Evolutionary conservation across 352 stramenopile species (phyloP), one percentile per base, ranked within the genome.

Genomic region (Elongisporangium anandrum): DNA sequence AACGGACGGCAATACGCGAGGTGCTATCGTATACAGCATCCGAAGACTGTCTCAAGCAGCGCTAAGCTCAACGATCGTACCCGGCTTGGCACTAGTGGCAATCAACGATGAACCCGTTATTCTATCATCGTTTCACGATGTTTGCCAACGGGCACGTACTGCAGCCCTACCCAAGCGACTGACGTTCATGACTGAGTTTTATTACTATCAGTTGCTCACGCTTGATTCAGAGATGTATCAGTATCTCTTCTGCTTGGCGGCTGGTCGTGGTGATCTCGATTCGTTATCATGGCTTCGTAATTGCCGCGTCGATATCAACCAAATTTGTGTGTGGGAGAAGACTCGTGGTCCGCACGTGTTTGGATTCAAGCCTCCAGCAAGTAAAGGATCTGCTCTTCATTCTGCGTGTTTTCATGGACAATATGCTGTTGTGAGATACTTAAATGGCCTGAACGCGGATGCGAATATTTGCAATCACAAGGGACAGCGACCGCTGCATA

Each of bases 71-170:
- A 62, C 78, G 4, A 88, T 95, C 39, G 61, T 85, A 5, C 77
- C 85, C 23, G 85, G 85, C 4, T 63, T 94, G 0, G 88, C 86
- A 3, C 64, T 95, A 21, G 85, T 95, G 52, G 85, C 82, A 1
- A 85, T 95, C 55, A 95, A 95, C 45, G 79, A 90, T 26, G 81
- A 90, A 39, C 81, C 86, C 5, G 87, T 95, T 29, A 77, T 93
- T 21, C 60, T 84, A 0, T 91, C 91, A 79, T 65, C 87, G 8
- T 89, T 93, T 26, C 68, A 75, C n/a, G 86, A 94, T n/a, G 81
- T 94, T 15, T 79, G 84, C 39, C 69, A 77, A 13, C 72, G 68
- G 5, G 59, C 93, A 3, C 79, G 83, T 24, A 77, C 75, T 9
- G 87, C 87, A 5, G 45, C 73, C 7, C 61, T 95, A 17, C 87